Evolutionary conservation across 306 rosid species (phyloP).

Genomic region (Arachis hypogaea): DNA sequence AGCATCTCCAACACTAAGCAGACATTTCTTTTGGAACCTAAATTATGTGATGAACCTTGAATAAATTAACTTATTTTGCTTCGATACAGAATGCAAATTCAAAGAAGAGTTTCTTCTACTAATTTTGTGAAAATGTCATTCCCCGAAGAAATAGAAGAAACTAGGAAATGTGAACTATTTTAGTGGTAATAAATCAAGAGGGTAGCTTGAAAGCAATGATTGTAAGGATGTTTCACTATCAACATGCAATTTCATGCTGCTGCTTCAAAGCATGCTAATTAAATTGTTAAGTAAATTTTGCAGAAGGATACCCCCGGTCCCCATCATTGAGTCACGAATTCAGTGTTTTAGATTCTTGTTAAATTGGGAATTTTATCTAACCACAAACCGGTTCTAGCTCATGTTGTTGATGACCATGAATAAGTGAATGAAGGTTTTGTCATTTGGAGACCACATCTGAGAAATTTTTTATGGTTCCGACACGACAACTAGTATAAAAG

Average conservation of each 20-base stretch:
- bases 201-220: background rate
- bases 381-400: background rate
- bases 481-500: background rate
- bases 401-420: background rate
- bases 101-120: background rate
- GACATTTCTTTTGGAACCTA: no score
- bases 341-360: background rate
- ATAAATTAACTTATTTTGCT: background rate
- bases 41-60: no score
- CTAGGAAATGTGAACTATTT: background rate
- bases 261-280: background rate
- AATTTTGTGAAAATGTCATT: background rate
- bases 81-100: background rate
- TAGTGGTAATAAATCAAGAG: background rate
- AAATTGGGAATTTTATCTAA: background rate
- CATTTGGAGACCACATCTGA: background rate
- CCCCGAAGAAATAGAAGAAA: background rate
- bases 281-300: background rate
- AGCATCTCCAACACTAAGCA: no score
- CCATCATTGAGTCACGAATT: background rate
- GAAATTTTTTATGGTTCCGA: background rate
- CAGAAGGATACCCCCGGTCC: background rate
- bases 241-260: background rate
- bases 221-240: background rate
- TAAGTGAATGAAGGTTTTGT: no score